Evolutionary conservation across 2,329 filamentous ascomycete species (phyloP).

Genomic region (Scorias spongiosa): DNA sequence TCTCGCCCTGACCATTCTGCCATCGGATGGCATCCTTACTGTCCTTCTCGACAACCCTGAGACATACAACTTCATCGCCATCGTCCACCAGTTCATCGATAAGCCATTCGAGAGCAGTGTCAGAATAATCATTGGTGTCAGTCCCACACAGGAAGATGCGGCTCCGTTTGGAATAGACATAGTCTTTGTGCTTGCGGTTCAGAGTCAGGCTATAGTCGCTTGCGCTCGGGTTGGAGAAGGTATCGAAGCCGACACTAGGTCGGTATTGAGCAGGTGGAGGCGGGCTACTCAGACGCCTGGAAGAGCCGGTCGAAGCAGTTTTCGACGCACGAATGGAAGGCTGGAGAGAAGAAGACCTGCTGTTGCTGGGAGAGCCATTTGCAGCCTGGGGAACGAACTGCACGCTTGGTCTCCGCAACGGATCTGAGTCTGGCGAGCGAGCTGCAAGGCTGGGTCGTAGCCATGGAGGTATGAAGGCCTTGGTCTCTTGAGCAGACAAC

Average conservation of each 20-base stretch:
- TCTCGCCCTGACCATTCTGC: slow-evolving; percentile 31
- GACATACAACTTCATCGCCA: slow-evolving; percentile 82
- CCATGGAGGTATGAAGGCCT: slow-evolving; percentile 17
- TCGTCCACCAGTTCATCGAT: slow-evolving; percentile 86
- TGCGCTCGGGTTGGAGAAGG: slow-evolving; percentile 51
- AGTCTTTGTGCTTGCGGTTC: slow-evolving; percentile 74
- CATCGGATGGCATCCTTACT: slow-evolving; percentile 42
- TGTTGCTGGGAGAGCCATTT: slow-evolving; percentile 6
- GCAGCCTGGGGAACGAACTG: slow-evolving; percentile 20
- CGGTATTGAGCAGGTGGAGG: slow-evolving; percentile 39
- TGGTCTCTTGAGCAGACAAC: background rate
- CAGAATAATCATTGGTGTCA: slow-evolving; percentile 81
- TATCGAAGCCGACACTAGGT: slow-evolving; percentile 58
- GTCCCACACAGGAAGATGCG: slow-evolving; percentile 83
- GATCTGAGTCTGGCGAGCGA: slow-evolving; percentile 5
- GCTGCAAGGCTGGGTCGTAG: slow-evolving; percentile 16
- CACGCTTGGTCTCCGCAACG: slow-evolving; percentile 19
- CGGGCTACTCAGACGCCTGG: slow-evolving; percentile 16
- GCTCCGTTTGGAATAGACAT: slow-evolving; percentile 63
- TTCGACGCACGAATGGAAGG: slow-evolving; percentile 7
- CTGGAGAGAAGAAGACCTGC: slow-evolving; percentile 16
- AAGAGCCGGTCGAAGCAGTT: slow-evolving; percentile 2
- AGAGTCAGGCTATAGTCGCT: slow-evolving; percentile 65
- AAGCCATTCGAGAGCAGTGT: slow-evolving; percentile 84
- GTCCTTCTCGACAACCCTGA: slow-evolving; percentile 76